phyloP scores from a whole-genome alignment of 1,284 basidiomycete species.

The Laetiporus sulphureus region DNA sequence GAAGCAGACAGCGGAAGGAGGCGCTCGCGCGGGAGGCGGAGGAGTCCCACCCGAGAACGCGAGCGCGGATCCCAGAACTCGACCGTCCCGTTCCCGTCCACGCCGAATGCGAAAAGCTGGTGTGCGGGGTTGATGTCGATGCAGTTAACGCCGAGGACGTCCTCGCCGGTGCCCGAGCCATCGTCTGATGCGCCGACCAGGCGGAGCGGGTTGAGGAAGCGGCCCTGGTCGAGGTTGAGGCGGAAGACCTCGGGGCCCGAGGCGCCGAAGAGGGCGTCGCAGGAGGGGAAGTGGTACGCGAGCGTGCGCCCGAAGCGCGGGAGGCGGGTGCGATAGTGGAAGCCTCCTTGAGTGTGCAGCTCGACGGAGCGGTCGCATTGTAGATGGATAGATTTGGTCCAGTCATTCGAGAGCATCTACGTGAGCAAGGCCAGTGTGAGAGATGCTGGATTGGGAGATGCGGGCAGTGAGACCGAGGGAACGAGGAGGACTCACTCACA shows the following conservation, averaged over 20 bases:
- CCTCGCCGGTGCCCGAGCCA: conserved; percentile 39
- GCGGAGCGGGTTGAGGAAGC: conserved; percentile 79
- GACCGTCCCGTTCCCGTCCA: conserved; percentile 79
- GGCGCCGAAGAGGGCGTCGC: conserved; percentile 62
- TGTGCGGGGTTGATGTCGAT: conserved; percentile 95
- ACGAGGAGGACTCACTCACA: conserved; percentile 60
- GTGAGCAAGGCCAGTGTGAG: conserved; percentile 3
- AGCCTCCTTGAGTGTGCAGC: conserved; percentile 90
- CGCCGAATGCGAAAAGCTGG: conserved; percentile 85
- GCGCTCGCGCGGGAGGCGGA: conserved; percentile 69
- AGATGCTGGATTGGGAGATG: not conserved
- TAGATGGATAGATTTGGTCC: conserved; percentile 97
- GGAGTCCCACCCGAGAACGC: conserved; percentile 66
- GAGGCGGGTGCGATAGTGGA: conserved; percentile 90
- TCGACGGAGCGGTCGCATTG: conserved; percentile 95
- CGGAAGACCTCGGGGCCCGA: conserved; percentile 83
- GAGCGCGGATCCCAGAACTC: conserved; percentile 97
- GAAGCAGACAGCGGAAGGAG: conserved; percentile 41
- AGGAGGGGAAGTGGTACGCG: conserved; percentile 56
- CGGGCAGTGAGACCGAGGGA: not conserved
- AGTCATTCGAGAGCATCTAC: conserved; percentile 94
- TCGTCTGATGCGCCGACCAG: conserved; percentile 56
- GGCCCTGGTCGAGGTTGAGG: conserved; percentile 92
- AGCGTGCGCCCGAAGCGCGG: conserved; percentile 91
- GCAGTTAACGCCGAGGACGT: conserved; percentile 80